These are phyloP conservation scores for Pyrus betulifolia DNA, from an alignment of 306 rosid genomes.

Conservation along the genomic window DNA sequence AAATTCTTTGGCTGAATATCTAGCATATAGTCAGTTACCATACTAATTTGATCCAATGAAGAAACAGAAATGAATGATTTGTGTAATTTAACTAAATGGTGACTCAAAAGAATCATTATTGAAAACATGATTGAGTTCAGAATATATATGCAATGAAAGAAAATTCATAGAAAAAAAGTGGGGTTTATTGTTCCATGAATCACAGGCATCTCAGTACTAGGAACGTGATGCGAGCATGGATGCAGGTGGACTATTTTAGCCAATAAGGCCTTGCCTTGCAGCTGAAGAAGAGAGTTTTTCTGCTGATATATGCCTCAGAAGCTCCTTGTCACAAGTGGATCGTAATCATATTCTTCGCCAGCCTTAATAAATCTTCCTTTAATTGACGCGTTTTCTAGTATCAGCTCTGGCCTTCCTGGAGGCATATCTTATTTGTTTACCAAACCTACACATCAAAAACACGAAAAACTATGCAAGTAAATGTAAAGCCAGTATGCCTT, in stretches of 20 bases:
- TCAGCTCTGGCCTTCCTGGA: constrained; percentile 95
- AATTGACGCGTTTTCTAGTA: constrained; percentile 80
- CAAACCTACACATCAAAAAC: constrained; percentile 51
- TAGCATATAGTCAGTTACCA: not conserved
- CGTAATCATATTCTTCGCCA: constrained; percentile 72
- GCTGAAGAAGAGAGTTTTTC: constrained; percentile 16
- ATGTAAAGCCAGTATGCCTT: not conserved
- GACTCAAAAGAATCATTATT: not conserved
- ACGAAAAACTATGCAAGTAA: constrained; percentile 1
- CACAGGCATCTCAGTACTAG: constrained; percentile 1
- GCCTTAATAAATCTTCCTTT: constrained; percentile 87
- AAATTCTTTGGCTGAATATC: not conserved
- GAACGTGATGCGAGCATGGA: constrained; percentile 11
- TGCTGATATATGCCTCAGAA: constrained; percentile 17
- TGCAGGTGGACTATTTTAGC: constrained; percentile 13
- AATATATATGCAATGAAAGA: not conserved
- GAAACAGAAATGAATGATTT: not conserved
- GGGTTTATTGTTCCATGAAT: not conserved
- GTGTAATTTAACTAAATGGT: not conserved
- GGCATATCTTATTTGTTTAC: constrained; percentile 88
- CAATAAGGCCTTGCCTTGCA: constrained; percentile 24
- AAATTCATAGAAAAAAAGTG: not conserved
- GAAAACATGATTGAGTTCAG: not conserved
- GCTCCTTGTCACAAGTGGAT: constrained; percentile 42
- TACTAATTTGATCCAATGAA: not conserved